Percentiles rank a stretch among this genome's conserved stretches.
Evolutionary conservation across 129 eudicot species (phyloP).

Genomic region (Scalesia atractyloides): DNA sequence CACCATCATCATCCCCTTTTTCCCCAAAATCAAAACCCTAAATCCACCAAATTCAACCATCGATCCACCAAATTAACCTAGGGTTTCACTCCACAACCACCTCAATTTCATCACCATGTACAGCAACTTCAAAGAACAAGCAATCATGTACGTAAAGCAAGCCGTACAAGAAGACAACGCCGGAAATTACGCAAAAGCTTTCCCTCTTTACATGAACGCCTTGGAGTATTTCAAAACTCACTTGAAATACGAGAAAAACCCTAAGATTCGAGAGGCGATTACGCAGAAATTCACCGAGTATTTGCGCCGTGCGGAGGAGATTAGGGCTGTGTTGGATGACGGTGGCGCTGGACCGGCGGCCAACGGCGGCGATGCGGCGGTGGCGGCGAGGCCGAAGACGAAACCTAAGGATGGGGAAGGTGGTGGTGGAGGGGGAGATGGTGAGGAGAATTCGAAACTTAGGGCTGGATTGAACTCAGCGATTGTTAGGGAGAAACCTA

Average conservation of each 20-base stretch:
- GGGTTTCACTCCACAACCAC: constrained; percentile 22
- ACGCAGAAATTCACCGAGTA: constrained; percentile 93
- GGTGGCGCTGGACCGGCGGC: constrained; percentile 66
- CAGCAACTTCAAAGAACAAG: constrained; percentile 94
- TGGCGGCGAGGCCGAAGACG: constrained; percentile 68
- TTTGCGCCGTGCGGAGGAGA: constrained; percentile 92
- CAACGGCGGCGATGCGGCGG: constrained; percentile 79
- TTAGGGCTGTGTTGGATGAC: constrained; percentile 77
- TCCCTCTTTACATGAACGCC: constrained; percentile 86
- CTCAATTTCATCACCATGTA: constrained; percentile 49
- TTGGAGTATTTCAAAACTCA: constrained; percentile 91
- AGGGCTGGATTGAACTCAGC: constrained; percentile 88
- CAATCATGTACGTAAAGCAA: constrained; percentile 86
- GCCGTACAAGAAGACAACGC: constrained; percentile 90
- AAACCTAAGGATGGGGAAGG: constrained; percentile 69
- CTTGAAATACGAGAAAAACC: constrained; percentile 87
- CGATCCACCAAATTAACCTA: constrained; percentile 7
- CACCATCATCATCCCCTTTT: constrained; percentile 14
- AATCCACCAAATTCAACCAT: constrained; percentile 16
- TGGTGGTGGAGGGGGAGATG: constrained; percentile 72
- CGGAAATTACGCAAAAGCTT: constrained; percentile 83
- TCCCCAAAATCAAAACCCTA: constrained; percentile 29
- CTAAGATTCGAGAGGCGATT: constrained; percentile 85
- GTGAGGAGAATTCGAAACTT: constrained; percentile 71
- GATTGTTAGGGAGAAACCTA: constrained; percentile 83